Evolutionary conservation across 768 basidiomycete genomes (phyloP).

Genomic region (Mycena rebaudengoi): DNA sequence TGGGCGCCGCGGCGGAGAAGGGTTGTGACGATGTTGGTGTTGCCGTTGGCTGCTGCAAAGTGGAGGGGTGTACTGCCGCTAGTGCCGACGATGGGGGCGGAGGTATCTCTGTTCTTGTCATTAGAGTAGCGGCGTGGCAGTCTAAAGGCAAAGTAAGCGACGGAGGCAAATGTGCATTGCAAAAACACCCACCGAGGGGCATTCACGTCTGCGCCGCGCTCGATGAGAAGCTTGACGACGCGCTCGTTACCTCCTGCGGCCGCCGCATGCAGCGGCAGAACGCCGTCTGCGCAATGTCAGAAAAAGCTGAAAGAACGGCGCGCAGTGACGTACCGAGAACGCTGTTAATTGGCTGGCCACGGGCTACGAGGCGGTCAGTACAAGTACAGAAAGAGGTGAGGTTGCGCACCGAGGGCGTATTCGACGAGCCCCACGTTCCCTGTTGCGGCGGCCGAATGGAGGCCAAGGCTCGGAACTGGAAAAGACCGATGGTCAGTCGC

Average conservation of each 20-base stretch:
- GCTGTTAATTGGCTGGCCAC: conserved; percentile 96
- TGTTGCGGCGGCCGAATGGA: conserved; percentile 80
- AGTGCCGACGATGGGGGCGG: conserved; percentile 77
- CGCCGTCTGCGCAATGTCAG: conserved; percentile 60
- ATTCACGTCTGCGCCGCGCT: conserved; percentile 97
- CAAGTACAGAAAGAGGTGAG: too few species aligned
- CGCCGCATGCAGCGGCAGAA: conserved; percentile 96
- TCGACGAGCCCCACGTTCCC: conserved; percentile 94
- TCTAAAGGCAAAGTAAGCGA: conserved; percentile 45
- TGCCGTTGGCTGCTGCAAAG: conserved; percentile 96
- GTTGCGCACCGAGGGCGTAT: conserved; percentile 92
- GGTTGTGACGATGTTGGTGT: conserved; percentile 76
- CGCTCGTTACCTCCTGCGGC: conserved; percentile 89
- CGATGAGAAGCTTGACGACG: conserved; percentile 89
- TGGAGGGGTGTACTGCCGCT: conserved; percentile 96
- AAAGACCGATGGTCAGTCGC: not conserved
- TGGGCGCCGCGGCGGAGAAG: conserved; percentile 88
- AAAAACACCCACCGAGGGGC: conserved; percentile 76
- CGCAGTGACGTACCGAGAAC: conserved; percentile 61
- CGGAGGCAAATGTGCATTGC: conserved; percentile 18
- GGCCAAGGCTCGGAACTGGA: conserved; percentile 77
- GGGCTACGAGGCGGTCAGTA: too few species aligned
- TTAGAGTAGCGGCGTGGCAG: conserved; percentile 79
- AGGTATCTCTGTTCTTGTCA: conserved; percentile 70
- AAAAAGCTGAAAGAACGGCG: not conserved